phyloP scores from a whole-genome alignment of 257 asterid species.

The Solanum clarkiae region DNA sequence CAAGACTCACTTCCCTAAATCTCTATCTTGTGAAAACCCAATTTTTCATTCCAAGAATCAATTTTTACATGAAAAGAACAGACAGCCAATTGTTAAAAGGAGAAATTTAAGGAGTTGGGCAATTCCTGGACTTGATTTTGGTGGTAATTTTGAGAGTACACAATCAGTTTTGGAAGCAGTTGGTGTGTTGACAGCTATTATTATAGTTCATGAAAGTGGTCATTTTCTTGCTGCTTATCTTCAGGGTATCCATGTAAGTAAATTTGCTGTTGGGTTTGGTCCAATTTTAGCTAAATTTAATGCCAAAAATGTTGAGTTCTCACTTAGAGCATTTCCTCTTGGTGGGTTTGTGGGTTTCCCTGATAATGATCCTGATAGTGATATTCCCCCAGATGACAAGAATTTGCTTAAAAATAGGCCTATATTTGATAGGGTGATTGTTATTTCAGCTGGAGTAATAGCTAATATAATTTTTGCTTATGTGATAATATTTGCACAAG shows the following conservation, averaged over 20 bases:
- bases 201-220: constrained; percentile 83
- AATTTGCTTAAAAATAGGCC: constrained; percentile 88
- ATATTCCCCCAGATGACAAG: constrained; percentile 73
- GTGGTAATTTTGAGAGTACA: constrained; percentile 47
- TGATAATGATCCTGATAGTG: constrained; percentile 95
- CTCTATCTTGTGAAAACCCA: constrained; percentile 5
- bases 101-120: constrained; percentile 33
- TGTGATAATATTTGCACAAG: constrained; percentile 62
- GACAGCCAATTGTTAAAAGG: constrained; percentile 16
- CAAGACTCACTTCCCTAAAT: constrained; percentile 20
- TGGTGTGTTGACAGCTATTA: constrained; percentile 73
- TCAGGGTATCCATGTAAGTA: constrained; percentile 95
- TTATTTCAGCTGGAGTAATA: constrained; percentile 91
- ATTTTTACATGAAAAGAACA: constrained; percentile 9
- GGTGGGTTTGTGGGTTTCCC: constrained; percentile 99
- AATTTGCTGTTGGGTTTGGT: constrained; percentile 95
- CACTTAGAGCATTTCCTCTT: constrained; percentile 86
- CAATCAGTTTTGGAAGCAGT: constrained; percentile 76
- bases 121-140: constrained; percentile 48
- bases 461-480: constrained; percentile 83
- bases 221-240: constrained; percentile 89
- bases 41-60: constrained; percentile 27
- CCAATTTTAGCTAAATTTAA: constrained; percentile 82
- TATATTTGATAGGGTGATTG: constrained; percentile 64
- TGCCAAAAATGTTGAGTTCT: constrained; percentile 79